phyloP scores from a whole-genome alignment of 805 yeast species.

The Grigorovia transvaalensis region DNA sequence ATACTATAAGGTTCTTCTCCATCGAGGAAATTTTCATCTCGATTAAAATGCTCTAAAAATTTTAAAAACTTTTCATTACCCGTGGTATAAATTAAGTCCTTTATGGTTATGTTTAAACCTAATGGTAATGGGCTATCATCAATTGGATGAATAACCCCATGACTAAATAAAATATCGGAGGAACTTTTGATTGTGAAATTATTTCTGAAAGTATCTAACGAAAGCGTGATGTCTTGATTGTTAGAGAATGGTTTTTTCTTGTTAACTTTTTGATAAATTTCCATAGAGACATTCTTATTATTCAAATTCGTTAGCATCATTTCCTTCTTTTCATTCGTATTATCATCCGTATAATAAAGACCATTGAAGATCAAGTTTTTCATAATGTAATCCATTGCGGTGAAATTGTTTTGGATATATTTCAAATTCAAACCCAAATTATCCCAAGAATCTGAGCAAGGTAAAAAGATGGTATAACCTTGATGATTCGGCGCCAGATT shows the following conservation, averaged over 20 bases:
- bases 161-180: conserved; percentile 62
- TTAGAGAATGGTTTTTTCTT: background rate
- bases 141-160: conserved; percentile 77
- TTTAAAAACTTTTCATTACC: conserved; percentile 37
- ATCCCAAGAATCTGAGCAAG: conserved; percentile 69
- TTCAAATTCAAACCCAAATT: conserved; percentile 47
- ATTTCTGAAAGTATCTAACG: conserved; percentile 14
- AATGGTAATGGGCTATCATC: conserved; percentile 47
- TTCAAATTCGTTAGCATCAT: conserved; percentile 19
- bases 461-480: conserved; percentile 72
- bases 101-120: conserved; percentile 40
- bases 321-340: conserved; percentile 11
- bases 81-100: conserved; percentile 48
- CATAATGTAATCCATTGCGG: conserved; percentile 43
- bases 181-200: conserved; percentile 26
- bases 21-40: conserved; percentile 31
- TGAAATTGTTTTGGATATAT: conserved; percentile 43
- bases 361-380: conserved; percentile 52
- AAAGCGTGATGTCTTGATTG: conserved; percentile 4
- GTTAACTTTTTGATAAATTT: background rate
- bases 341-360: conserved; percentile 53
- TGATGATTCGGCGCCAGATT: conserved; percentile 41
- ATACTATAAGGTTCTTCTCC: conserved; percentile 41
- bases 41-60: conserved; percentile 36
- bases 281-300: conserved; percentile 6